Conservation (phyloP, 805 yeast species). For the Suhomyces faveliae region DNA sequence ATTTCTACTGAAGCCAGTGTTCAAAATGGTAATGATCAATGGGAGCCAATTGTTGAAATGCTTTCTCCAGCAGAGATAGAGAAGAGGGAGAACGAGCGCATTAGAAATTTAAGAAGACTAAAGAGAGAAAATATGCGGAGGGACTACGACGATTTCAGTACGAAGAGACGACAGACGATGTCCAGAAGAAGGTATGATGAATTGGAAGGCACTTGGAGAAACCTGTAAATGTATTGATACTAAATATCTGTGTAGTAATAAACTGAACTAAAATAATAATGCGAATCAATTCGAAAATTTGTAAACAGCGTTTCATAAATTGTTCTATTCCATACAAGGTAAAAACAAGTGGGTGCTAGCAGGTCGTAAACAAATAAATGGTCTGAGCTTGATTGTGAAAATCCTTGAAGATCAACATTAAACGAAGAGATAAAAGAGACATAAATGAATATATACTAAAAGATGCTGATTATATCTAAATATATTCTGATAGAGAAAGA, state of each 20-base stretch:
- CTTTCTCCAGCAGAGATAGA: slow-evolving; percentile 92
- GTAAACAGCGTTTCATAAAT: neutral
- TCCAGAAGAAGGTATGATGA: slow-evolving; percentile 55
- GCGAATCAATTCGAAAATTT: neutral
- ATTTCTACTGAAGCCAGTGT: slow-evolving; percentile 58
- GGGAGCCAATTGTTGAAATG: slow-evolving; percentile 87
- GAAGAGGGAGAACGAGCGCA: slow-evolving; percentile 91
- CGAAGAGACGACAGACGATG: slow-evolving; percentile 37
- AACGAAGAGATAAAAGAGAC: no score
- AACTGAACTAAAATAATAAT: neutral
- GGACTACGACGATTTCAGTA: slow-evolving; percentile 38
- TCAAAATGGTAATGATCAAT: slow-evolving; percentile 73
- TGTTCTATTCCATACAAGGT: no score
- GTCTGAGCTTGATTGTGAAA: no score
- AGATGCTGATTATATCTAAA: no score
- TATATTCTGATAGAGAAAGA: no score
- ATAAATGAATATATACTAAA: no score
- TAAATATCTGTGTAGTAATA: neutral
- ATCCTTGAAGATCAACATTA: no score
- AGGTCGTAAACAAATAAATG: no score
- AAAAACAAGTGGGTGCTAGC: no score
- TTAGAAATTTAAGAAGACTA: slow-evolving; percentile 83
- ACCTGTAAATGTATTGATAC: neutral
- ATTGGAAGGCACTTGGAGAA: slow-evolving; percentile 18
- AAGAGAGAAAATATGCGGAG: slow-evolving; percentile 87